phyloP scores from a whole-genome alignment of 495 filamentous ascomycete genomes.

The Trichoderma reesei region DNA sequence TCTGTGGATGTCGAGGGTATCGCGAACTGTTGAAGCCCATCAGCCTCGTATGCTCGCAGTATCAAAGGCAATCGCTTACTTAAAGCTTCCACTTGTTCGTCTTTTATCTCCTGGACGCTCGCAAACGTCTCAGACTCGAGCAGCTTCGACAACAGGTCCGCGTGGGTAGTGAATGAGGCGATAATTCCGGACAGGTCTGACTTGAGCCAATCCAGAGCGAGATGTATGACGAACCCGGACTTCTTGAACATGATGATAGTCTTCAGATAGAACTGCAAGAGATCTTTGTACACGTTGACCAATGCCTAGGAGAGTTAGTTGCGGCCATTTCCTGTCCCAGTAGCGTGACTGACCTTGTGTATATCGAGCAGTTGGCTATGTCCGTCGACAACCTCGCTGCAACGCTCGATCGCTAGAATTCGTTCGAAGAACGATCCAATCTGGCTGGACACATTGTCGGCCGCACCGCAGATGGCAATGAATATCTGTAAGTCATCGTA shows the following conservation, averaged over 20 bases:
- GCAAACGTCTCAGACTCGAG: background rate
- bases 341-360: background rate
- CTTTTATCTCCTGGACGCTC: background rate
- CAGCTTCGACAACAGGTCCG: background rate
- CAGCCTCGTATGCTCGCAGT: background rate
- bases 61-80: background rate
- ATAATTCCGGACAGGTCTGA: background rate
- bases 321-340: background rate
- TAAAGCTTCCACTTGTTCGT: background rate
- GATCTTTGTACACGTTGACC: background rate
- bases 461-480: background rate
- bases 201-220: background rate
- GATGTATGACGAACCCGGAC: background rate
- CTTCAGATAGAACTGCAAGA: background rate
- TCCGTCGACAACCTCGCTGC: background rate
- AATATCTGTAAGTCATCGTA: background rate
- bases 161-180: background rate
- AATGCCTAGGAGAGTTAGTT: background rate
- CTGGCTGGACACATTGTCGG: background rate
- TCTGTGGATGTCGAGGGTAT: background rate
- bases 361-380: background rate
- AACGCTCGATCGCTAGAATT: background rate
- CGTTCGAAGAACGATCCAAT: background rate
- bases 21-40: background rate
- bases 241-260: background rate